phyloP scores from a whole-genome alignment of 768 basidiomycete genomes.

The Amanita inopinata region DNA sequence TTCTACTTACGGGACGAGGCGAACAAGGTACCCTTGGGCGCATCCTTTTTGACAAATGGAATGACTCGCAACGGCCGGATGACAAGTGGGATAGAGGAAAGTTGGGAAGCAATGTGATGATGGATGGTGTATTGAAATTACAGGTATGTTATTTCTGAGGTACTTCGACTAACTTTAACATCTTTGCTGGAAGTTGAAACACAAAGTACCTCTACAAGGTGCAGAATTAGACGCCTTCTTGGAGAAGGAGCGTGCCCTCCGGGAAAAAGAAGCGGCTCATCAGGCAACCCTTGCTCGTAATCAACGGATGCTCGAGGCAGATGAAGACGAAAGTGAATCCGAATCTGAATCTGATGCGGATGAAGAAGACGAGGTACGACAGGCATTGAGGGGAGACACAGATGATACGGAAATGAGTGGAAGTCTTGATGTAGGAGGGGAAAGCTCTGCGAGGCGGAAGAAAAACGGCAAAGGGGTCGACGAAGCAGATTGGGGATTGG shows the following conservation, averaged over 20 bases:
- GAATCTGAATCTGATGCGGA: slow-evolving; percentile 63
- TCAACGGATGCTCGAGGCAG: slow-evolving; percentile 87
- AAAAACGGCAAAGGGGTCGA: slow-evolving; percentile 41
- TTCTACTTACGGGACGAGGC: slow-evolving; percentile 73
- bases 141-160: slow-evolving; percentile 35
- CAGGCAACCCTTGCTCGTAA: slow-evolving; percentile 77
- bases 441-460: slow-evolving; percentile 19
- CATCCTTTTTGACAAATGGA: slow-evolving; percentile 80
- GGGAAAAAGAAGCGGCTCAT: slow-evolving; percentile 80
- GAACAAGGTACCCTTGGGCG: slow-evolving; percentile 77
- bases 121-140: slow-evolving; percentile 61
- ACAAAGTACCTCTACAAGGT: slow-evolving; percentile 85
- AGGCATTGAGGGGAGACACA: slow-evolving; percentile 39
- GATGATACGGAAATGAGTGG: slow-evolving; percentile 17
- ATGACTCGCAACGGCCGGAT: slow-evolving; percentile 65
- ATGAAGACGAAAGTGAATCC: slow-evolving; percentile 78
- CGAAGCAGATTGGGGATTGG: slow-evolving; percentile 57
- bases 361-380: slow-evolving; percentile 55
- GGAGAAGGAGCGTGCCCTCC: slow-evolving; percentile 61
- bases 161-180: slow-evolving; percentile 1
- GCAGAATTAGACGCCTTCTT: slow-evolving; percentile 77
- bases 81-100: slow-evolving; percentile 85
- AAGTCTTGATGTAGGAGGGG: slow-evolving; percentile 1
- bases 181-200: slow-evolving; percentile 50
- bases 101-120: slow-evolving; percentile 78